Base-by-base conservation (phyloP, 176 grass and related monocot species). In the Phoenix dactylifera region DNA sequence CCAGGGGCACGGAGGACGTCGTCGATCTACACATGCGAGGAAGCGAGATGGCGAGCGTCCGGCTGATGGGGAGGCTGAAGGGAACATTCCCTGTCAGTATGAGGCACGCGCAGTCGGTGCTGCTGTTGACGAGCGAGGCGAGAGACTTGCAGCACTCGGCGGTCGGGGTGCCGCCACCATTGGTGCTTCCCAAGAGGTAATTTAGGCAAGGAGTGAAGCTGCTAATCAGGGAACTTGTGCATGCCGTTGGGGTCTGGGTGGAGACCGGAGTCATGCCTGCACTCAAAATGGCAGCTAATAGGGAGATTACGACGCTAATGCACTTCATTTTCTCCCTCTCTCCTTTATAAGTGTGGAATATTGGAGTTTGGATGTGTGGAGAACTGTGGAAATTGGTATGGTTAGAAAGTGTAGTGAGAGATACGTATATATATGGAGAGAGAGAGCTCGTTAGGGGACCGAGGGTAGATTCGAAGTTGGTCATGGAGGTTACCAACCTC, bases 131-230 rank as follows among this genome's bases (percentile, higher is more conserved):
- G 14, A 85, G 14, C 18, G 60, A 50, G 17, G 35, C 61, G 0
- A 97, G 54, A 18, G 92, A 80, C 17, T 51, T 60, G 63, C 92
- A 96, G 68, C 92, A 96, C 1, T 76, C 81, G 17, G 16, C n/a
- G 16, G 83, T 85, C 50, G 81, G 92, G 23, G 84, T 79, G 12
- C 83, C 82, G 1, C 87, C 87, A 54, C 93, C 93, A 63, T 81
- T 67, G 39, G 68, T 73, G 77, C 72, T 88, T 66, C n/a, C 69
- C 3, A 84, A 91, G 17, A 97, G 26, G 78, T 51, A 91, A 70
- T 69, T 78, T n/a, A 97, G 56, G 65, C 92, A 97, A 0, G 92
- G 87, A 0, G 87, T 88, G 80, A 91, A 91, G 75, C 72, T 83
- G n/a, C 67, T 72, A 15, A 97, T 49, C 54, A 97, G 55, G 17